Evolutionary conservation across 805 yeast genomes (phyloP).

Genomic region (Nakazawaea anatomiae): DNA sequence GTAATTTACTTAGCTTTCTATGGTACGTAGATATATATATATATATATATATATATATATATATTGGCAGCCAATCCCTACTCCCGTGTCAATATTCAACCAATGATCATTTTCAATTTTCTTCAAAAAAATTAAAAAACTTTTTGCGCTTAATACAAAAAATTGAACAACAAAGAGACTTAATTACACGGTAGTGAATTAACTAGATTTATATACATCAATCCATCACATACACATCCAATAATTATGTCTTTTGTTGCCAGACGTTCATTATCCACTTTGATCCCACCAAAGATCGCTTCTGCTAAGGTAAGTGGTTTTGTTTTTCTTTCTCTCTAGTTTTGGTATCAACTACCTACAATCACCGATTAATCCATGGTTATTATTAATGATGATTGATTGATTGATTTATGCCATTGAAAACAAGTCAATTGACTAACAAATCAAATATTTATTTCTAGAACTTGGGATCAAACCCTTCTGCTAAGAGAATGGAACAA

Average conservation of each 20-base stretch:
- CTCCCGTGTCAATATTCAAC: too few species aligned
- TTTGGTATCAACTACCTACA: neutral
- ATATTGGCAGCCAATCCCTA: too few species aligned
- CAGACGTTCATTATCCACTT: slow-evolving; percentile 90
- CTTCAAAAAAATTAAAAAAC: too few species aligned
- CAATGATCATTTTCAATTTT: too few species aligned
- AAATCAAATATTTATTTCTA: slow-evolving; percentile 19
- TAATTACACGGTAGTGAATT: neutral
- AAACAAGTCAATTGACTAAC: neutral
- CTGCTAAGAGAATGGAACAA: slow-evolving; percentile 93
- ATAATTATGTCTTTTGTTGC: slow-evolving; percentile 64
- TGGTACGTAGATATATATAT: too few species aligned
- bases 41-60: too few species aligned
- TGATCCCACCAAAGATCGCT: slow-evolving; percentile 98
- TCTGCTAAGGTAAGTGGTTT: slow-evolving; percentile 75
- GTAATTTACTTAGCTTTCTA: too few species aligned
- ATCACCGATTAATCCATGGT: neutral
- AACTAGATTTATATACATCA: neutral
- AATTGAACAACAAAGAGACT: neutral
- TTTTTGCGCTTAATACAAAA: too few species aligned
- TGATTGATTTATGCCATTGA: neutral
- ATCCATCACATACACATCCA: neutral
- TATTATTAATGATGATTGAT: too few species aligned
- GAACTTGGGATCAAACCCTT: slow-evolving; percentile 93
- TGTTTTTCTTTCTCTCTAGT: slow-evolving; percentile 12